Base-by-base conservation (phyloP, 202 grass and related monocot species). In the Musa balbisiana region DNA sequence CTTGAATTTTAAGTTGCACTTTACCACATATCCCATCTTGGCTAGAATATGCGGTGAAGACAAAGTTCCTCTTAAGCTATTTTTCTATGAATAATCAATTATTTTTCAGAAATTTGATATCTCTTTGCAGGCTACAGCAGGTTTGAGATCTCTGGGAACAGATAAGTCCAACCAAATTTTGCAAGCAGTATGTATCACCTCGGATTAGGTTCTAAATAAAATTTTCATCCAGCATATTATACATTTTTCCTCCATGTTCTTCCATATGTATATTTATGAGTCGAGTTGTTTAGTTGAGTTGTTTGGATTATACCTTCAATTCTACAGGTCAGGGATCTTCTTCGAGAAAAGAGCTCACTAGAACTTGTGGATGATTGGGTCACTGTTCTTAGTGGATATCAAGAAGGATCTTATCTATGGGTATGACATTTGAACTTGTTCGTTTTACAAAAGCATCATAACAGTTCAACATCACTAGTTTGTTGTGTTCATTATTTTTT, bases 381-480 rank as follows among this genome's bases (percentile, higher is more conserved):
- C 12, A 86, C 84, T 9, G 86, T 97, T 89, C 80, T 97, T 23
- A 90, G 91, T 83, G 93, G 93, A 87, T 85, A 79, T 72, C 93
- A 97, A 71, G 93, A 97, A 87, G 93, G 93, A 50, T 80, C 87
- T 81, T 97, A 89, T 86, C 86, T 91, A 64, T 97, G 93, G 93
- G 93, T 97, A 91, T 11, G 26, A 27, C 49, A 73, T 67, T 52
- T 82, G 21, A 71, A 73, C 67, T 77, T 69, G 2, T 6, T 14
- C 43, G 14, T 49, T 49, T 49, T 69, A 1, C 24, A 21, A 5
- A 43, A 5, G 33, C 33, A 43, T 43, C 33, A 43, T 9, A 19
- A 60, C 15, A 60, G 56, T 5, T 13, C 33, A 43, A 43, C 33
- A 43, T 43, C 33, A 43, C 33, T 43, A 43, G 33, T 43, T 43